Base-by-base conservation (phyloP, 257 asterid genomes). In the Linaria vulgaris region DNA sequence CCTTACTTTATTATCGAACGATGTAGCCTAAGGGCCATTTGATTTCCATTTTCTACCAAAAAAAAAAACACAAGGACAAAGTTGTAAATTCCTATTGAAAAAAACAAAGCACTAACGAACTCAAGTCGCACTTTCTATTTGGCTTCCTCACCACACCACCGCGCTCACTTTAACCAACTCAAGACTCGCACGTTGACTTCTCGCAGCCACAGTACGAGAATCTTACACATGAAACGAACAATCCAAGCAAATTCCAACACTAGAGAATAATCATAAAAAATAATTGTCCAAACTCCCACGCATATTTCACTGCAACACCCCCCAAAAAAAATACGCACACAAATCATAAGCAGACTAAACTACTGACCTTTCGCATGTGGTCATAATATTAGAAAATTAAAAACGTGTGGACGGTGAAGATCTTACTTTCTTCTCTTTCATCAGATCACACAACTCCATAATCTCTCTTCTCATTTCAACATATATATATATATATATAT, bases 361-460 rank as follows among this genome's bases (percentile, higher is more conserved):
- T 9, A 38, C 0, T 9, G 20, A 9, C 12, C 61, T 27, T 50
- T 48, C 14, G 38, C 68, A 48, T 65, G 69, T 76, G 75, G 72
- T 78, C 80, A 47, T 55, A 59, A 15, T 1, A 6, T 31, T 25
- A 68, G 47, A 48, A 71, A 63, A 71, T 67, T 14, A 68, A 75
- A 83, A 83, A 78, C 85, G 90, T 83, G 90, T 83, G 87, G 87
- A 61, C 84, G 87, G 87, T 79, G 74, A 67, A n/a, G 64, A 68
- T 72, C 76, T 31, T 56, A 5, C 53, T 19, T 6, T 65, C 43
- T 14, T 41, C 8, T 46, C 24, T 19, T 56, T 41, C 43, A 41
- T 62, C 37, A 21, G 39, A 3, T 61, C 59, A 12, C 10, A 34
- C 41, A 11, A 19, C 24, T 12, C n/a, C 51, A 16, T 4, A 55